Evolutionary conservation across 139 green algal genomes (phyloP).

Genomic region (Chlorella vulgaris): DNA sequence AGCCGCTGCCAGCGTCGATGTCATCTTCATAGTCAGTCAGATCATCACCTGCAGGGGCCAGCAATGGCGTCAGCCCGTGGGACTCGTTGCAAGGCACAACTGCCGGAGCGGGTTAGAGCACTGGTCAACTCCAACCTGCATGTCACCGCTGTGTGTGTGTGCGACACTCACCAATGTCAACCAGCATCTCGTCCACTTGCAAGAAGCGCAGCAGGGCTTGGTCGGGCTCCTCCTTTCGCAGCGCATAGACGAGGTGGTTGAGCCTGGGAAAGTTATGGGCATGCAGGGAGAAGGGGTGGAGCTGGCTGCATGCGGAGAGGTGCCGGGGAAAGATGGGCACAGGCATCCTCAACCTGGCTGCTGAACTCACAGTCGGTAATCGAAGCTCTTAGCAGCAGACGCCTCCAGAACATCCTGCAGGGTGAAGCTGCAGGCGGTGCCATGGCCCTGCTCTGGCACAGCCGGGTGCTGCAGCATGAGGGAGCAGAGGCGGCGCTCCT

Average conservation of each 20-base stretch:
- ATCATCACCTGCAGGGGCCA: conserved; percentile 59
- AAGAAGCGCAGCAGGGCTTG: conserved; percentile 69
- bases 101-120: too few relatives aligned
- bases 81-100: too few relatives aligned
- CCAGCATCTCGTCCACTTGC: conserved; percentile 67
- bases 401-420: conserved; percentile 56
- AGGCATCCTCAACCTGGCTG: background rate
- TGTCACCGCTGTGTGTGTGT: too few relatives aligned
- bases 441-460: background rate
- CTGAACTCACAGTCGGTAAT: conserved; percentile 64
- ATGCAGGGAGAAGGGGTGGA: background rate
- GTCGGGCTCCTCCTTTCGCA: conserved; percentile 57
- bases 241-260: conserved; percentile 47
- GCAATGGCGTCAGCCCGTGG: background rate
- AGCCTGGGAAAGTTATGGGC: conserved; percentile 33
- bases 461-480: conserved; percentile 32
- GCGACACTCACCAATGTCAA: conserved; percentile 78
- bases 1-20: conserved; percentile 56
- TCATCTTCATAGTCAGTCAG: conserved; percentile 81
- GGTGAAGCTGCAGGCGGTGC: conserved; percentile 28
- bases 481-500: conserved; percentile 60
- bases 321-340: background rate
- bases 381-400: conserved; percentile 77
- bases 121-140: too few relatives aligned
- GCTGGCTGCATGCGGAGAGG: too few relatives aligned